A percentile compares a stretch with the other conserved stretches of the same genome.
phyloP scores from a whole-genome alignment of 352 stramenopile genomes.

The Phytophthora nicotianae region DNA sequence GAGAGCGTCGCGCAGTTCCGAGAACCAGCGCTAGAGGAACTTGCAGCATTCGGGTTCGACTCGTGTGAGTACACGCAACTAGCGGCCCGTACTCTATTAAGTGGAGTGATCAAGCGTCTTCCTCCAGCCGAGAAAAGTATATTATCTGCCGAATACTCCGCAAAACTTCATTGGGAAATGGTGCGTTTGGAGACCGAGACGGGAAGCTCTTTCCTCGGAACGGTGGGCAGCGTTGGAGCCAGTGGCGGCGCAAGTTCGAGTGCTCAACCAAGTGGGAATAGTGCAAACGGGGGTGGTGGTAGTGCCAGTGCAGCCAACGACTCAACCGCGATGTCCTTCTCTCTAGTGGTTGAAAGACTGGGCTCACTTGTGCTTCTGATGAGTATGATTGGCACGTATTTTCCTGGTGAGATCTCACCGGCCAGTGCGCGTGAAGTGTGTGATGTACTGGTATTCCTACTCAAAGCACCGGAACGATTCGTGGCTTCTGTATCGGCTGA shows the following conservation, averaged over 20 bases:
- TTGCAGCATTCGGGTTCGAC: conserved; percentile 81
- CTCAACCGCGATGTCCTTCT: conserved; percentile 35
- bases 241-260: conserved; percentile 17
- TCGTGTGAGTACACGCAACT: conserved; percentile 78
- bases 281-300: conserved; percentile 39
- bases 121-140: conserved; percentile 43
- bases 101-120: conserved; percentile 80
- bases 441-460: conserved; percentile 71
- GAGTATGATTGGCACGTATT: conserved; percentile 89
- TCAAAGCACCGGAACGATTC: conserved; percentile 58
- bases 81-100: conserved; percentile 69
- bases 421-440: conserved; percentile 78
- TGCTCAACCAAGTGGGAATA: conserved; percentile 22
- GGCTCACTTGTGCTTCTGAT: conserved; percentile 80
- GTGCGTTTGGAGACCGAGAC: conserved; percentile 72
- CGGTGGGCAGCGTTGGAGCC: conserved; percentile 21
- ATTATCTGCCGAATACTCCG: conserved; percentile 74
- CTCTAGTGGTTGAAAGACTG: conserved; percentile 55
- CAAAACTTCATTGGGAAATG: conserved; percentile 83
- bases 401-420: conserved; percentile 81
- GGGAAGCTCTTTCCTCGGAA: conserved; percentile 38
- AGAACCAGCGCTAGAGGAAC: conserved; percentile 73
- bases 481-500: conserved; percentile 76
- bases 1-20: conserved; percentile 71
- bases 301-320: conserved; percentile 3